Conservation (phyloP, 1,139 yeast species). For the Pichia sp. region DNA sequence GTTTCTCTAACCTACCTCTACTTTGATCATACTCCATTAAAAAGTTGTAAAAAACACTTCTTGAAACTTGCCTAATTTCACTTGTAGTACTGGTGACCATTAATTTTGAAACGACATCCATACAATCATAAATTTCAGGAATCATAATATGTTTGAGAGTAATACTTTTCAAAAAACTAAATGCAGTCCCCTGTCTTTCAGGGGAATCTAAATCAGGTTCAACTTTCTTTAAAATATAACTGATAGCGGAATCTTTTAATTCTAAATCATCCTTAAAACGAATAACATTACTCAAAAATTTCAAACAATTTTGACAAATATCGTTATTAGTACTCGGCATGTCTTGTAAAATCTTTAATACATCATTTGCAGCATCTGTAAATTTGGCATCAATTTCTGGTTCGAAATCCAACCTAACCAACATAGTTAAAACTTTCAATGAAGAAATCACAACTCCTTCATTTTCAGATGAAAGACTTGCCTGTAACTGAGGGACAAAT, state of each 20-base stretch:
- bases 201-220: slow-evolving; percentile 92
- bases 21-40: slow-evolving; percentile 95
- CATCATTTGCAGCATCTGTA: slow-evolving; percentile 54
- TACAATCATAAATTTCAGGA: slow-evolving; percentile 85
- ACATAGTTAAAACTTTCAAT: slow-evolving; percentile 54
- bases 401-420: slow-evolving; percentile 58
- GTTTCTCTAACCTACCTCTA: slow-evolving; percentile 74
- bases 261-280: slow-evolving; percentile 62
- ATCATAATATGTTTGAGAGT: slow-evolving; percentile 66
- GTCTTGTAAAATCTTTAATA: slow-evolving; percentile 62
- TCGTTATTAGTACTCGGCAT: slow-evolving; percentile 76
- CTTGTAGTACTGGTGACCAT: slow-evolving; percentile 88
- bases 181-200: slow-evolving; percentile 80
- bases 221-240: slow-evolving; percentile 68
- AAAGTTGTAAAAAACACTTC: slow-evolving; percentile 79
- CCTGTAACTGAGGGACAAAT: slow-evolving; percentile 67
- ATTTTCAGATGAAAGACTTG: slow-evolving; percentile 53
- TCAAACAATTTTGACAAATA: slow-evolving; percentile 74
- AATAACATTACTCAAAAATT: slow-evolving; percentile 65
- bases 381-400: slow-evolving; percentile 48
- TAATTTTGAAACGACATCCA: slow-evolving; percentile 74
- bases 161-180: slow-evolving; percentile 72
- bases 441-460: slow-evolving; percentile 72
- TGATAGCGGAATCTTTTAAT: slow-evolving; percentile 65
- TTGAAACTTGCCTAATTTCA: slow-evolving; percentile 78